phyloP scores from a whole-genome alignment of 2,329 filamentous ascomycete species.

The Dothideomycetes sp. region DNA sequence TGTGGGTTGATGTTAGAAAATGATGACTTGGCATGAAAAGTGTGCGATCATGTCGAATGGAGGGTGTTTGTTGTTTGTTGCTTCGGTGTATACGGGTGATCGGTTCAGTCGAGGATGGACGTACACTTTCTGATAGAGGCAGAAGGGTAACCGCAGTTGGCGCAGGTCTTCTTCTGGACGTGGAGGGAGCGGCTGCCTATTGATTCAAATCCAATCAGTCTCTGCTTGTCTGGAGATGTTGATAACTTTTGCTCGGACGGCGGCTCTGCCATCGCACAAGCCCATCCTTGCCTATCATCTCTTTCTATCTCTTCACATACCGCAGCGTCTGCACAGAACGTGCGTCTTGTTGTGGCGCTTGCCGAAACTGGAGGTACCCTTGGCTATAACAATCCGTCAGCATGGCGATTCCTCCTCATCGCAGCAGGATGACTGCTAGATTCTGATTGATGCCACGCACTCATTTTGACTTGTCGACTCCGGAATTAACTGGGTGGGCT shows the following conservation, averaged over 20 bases:
- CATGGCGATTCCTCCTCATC: conserved; percentile 16
- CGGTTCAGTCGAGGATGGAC: conserved; percentile 30
- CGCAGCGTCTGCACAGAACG: conserved; percentile 96
- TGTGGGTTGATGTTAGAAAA: conserved; percentile 30
- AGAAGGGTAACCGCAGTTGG: conserved; percentile 90
- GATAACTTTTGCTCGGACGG: background rate
- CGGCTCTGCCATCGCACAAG: conserved; percentile 3
- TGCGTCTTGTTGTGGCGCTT: conserved; percentile 97
- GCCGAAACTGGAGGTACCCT: conserved; percentile 62
- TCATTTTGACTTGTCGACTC: conserved; percentile 11
- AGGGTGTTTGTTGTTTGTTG: background rate
- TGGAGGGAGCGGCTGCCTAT: conserved; percentile 91
- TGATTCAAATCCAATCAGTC: conserved; percentile 16
- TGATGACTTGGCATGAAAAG: conserved; percentile 3
- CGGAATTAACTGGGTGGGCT: conserved; percentile 9
- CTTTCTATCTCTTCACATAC: conserved; percentile 46
- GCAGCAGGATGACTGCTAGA: background rate
- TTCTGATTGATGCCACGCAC: conserved; percentile 9
- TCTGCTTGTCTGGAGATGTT: conserved; percentile 10
- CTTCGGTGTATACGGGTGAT: background rate
- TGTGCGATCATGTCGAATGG: conserved; percentile 2
- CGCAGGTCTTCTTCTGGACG: conserved; percentile 98
- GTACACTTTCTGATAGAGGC: conserved; percentile 98
- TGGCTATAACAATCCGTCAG: conserved; percentile 45
- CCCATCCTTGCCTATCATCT: conserved; percentile 7